phyloP scores from a whole-genome alignment of 192 early-diverging fungal species.

The Diversispora eburnea region DNA sequence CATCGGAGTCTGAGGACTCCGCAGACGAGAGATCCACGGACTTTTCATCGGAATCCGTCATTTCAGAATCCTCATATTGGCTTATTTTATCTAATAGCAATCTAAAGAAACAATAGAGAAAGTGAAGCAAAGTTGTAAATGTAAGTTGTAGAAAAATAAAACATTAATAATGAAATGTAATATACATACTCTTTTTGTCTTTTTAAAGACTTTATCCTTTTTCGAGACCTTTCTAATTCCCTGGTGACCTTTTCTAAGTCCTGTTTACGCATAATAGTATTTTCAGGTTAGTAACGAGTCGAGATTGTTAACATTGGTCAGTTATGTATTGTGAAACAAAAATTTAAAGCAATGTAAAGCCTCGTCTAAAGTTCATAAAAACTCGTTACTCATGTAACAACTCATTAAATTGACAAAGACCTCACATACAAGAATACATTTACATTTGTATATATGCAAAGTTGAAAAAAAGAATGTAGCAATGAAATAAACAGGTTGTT shows the following conservation, averaged over 20 bases:
- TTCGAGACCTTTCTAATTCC: slow-evolving; percentile 24
- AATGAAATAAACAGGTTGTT: too few relatives aligned
- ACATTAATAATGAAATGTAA: background rate
- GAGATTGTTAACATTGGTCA: too few relatives aligned
- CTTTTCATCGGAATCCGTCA: slow-evolving; percentile 11
- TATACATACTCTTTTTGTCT: slow-evolving; percentile 26
- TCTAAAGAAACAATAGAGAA: background rate
- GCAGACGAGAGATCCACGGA: slow-evolving; percentile 14
- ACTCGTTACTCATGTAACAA: too few relatives aligned
- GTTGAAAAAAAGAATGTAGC: too few relatives aligned
- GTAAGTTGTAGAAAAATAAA: background rate
- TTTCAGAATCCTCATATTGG: slow-evolving; percentile 6
- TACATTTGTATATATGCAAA: too few relatives aligned
- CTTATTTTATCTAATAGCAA: slow-evolving; percentile 20
- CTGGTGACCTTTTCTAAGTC: background rate
- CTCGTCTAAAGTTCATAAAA: too few relatives aligned
- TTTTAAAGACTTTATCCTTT: slow-evolving; percentile 21
- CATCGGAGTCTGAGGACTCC: slow-evolving; percentile 10
- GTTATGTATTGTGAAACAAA: too few relatives aligned
- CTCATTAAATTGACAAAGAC: too few relatives aligned
- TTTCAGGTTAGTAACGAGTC: too few relatives aligned
- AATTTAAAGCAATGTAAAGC: too few relatives aligned
- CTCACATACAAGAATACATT: too few relatives aligned
- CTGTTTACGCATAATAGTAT: background rate
- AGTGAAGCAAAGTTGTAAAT: background rate